phyloP scores from a whole-genome alignment of 2,329 filamentous ascomycete species.

The Colletotrichum sp. region DNA sequence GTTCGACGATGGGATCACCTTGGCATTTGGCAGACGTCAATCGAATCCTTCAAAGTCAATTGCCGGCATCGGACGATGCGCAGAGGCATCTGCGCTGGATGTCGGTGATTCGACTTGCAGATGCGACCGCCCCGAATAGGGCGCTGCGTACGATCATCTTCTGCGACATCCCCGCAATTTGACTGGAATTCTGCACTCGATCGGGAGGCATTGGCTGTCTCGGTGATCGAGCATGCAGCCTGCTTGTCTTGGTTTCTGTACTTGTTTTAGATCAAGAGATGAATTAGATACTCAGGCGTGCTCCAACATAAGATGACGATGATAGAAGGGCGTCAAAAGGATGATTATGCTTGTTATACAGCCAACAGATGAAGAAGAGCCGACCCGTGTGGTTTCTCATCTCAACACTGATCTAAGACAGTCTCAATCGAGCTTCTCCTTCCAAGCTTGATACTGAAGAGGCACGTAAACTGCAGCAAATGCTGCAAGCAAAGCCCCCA shows the following conservation, averaged over 20 bases:
- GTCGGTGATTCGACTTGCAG: not conserved
- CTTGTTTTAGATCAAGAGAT: not conserved
- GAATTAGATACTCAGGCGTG: not conserved
- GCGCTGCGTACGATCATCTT: not conserved
- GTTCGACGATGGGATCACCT: not conserved
- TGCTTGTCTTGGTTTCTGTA: not conserved
- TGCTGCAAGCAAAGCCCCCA: not conserved
- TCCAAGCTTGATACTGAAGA: conserved; percentile 1
- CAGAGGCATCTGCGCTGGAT: not conserved
- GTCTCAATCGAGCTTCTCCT: not conserved
- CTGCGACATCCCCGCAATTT: not conserved
- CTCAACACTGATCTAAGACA: not conserved
- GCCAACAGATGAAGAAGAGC: not conserved
- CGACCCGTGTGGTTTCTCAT: not conserved
- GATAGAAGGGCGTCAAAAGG: not conserved
- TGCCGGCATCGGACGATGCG: not conserved
- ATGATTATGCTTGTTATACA: no score
- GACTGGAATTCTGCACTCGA: not conserved
- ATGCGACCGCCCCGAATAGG: not conserved
- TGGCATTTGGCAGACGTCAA: not conserved
- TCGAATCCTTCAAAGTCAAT: not conserved
- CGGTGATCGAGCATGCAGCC: not conserved
- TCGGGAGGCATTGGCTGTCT: not conserved
- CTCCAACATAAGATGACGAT: not conserved
- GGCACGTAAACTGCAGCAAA: not conserved